Conservation (phyloP, 495 filamentous ascomycete genomes). For the Neurospora sp. region DNA sequence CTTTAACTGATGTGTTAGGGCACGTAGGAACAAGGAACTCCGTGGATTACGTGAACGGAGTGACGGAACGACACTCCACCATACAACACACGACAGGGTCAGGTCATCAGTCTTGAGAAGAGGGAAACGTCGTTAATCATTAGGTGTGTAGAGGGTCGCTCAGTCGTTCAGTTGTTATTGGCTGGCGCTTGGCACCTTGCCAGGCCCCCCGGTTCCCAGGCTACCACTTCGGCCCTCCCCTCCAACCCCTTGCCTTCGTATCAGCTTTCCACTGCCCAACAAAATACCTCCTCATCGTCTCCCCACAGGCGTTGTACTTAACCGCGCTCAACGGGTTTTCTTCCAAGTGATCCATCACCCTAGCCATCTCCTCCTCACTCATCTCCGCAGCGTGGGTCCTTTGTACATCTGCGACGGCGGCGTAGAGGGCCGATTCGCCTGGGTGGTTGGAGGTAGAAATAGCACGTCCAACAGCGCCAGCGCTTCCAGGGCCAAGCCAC, state of each 20-base stretch:
- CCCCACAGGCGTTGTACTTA: not conserved
- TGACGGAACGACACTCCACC: not conserved
- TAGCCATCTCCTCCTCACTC: not conserved
- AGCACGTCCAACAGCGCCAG: not conserved
- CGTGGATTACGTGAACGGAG: not conserved
- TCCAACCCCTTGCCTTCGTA: not conserved
- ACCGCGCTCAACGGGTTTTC: not conserved
- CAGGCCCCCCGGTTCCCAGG: too few species aligned
- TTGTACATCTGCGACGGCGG: not conserved
- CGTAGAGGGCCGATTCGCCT: not conserved
- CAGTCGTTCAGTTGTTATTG: not conserved
- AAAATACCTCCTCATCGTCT: not conserved
- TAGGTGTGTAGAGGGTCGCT: not conserved
- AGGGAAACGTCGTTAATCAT: not conserved
- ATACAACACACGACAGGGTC: not conserved
- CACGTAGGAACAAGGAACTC: not conserved
- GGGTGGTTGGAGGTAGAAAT: not conserved
- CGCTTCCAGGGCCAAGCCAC: not conserved
- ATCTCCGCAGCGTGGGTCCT: not conserved
- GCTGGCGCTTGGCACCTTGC: not conserved
- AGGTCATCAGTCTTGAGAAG: not conserved
- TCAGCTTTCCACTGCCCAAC: not conserved
- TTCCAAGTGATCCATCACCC: not conserved
- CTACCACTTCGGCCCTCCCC: not conserved
- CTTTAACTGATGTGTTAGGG: not conserved